These are phyloP conservation scores for Quercus parvula DNA, from an alignment of 306 rosid genomes.

Conservation along the genomic window DNA sequence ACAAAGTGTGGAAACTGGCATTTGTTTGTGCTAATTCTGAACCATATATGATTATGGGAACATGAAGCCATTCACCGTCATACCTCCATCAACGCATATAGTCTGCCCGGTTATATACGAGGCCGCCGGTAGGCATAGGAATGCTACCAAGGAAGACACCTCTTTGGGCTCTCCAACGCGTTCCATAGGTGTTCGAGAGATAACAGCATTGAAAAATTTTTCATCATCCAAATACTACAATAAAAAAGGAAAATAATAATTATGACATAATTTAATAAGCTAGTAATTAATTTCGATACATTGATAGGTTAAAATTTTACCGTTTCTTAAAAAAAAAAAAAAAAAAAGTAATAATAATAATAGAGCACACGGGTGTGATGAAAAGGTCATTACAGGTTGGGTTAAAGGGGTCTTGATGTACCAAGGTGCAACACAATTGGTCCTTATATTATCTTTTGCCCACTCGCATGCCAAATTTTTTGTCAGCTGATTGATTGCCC, in stretches of 20 bases:
- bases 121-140: no score
- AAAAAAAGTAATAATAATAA: no score
- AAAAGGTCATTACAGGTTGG: slow-evolving; percentile 2
- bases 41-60: neutral
- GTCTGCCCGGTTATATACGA: no score
- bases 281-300: no score
- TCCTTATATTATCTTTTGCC: slow-evolving; percentile 59
- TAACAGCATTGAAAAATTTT: neutral
- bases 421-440: slow-evolving; percentile 55
- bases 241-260: neutral
- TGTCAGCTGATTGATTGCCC: slow-evolving; percentile 42
- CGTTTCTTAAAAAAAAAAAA: no score
- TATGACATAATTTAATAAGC: neutral
- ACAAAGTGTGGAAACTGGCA: neutral
- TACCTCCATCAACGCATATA: no score
- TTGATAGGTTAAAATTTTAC: no score
- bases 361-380: neutral
- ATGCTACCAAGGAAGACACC: slow-evolving; percentile 3
- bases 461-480: slow-evolving; percentile 40
- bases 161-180: slow-evolving; percentile 38
- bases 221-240: slow-evolving; percentile 13
- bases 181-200: slow-evolving; percentile 29
- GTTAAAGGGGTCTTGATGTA: slow-evolving; percentile 25
- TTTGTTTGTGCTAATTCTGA: neutral
- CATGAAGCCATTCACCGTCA: slow-evolving; percentile 6